Percentiles rank a stretch among this genome's conserved stretches.
phyloP scores from a whole-genome alignment of 768 basidiomycete species.

The Leccinum broughii region DNA sequence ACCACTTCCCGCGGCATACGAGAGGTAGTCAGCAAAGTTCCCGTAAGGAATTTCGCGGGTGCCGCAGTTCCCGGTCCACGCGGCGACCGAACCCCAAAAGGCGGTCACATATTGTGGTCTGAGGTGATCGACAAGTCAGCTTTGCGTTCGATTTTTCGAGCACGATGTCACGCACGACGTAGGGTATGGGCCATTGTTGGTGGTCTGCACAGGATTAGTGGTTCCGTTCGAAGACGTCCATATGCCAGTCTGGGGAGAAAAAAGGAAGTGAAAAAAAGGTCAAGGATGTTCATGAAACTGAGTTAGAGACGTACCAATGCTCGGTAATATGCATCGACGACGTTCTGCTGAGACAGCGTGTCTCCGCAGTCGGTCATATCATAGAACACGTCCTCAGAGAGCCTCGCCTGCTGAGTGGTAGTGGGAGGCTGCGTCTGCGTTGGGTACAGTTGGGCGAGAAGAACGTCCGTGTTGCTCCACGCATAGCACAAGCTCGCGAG shows the following conservation, averaged over 20 bases:
- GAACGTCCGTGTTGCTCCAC: slow-evolving; percentile 22
- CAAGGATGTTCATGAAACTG: not conserved
- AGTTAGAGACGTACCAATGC: slow-evolving; percentile 14
- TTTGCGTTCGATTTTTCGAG: not conserved
- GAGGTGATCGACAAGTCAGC: not conserved
- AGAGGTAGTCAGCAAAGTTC: slow-evolving; percentile 26
- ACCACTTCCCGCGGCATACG: slow-evolving; percentile 20
- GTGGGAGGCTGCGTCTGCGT: slow-evolving; percentile 5
- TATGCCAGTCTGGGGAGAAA: slow-evolving; percentile 14
- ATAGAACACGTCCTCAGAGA: slow-evolving; percentile 22
- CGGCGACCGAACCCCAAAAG: slow-evolving; percentile 24
- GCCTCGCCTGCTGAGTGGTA: slow-evolving; percentile 11
- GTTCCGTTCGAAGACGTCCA: slow-evolving; percentile 10
- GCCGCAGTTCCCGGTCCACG: slow-evolving; percentile 27
- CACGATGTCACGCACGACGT: slow-evolving; percentile 14
- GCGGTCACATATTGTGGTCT: slow-evolving; percentile 22
- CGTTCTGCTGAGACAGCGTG: slow-evolving; percentile 23
- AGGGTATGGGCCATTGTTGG: slow-evolving; percentile 23
- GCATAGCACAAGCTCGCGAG: slow-evolving; percentile 28
- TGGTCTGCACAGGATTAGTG: slow-evolving; percentile 3
- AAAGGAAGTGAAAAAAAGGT: not conserved
- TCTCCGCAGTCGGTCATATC: slow-evolving; percentile 20
- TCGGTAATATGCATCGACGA: slow-evolving; percentile 22
- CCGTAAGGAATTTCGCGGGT: slow-evolving; percentile 23
- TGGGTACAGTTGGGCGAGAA: slow-evolving; percentile 17